Conservation (phyloP, 2,329 filamentous ascomycete species). For the Fusarium udum region DNA sequence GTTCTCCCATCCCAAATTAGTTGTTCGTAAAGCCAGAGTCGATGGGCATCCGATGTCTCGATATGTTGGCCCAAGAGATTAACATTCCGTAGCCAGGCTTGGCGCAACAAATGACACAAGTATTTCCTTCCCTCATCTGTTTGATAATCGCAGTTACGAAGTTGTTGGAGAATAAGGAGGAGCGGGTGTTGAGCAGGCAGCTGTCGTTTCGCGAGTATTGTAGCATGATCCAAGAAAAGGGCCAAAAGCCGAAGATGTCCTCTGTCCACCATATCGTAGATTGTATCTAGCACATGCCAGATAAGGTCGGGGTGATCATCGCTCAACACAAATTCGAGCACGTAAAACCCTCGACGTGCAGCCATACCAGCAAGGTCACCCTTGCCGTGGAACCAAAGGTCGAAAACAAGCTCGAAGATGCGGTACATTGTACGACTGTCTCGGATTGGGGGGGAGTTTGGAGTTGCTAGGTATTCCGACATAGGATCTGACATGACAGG, state of each 20-base stretch:
- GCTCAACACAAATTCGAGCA: conserved; percentile 49
- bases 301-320: conserved; percentile 51
- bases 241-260: conserved; percentile 48
- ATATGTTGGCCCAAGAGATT: conserved; percentile 47
- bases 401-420: conserved; percentile 51
- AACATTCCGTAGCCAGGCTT: conserved; percentile 52
- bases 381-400: conserved; percentile 49
- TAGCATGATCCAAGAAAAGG: conserved; percentile 49
- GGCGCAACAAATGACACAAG: conserved; percentile 47
- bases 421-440: conserved; percentile 54
- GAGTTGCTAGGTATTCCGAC: conserved; percentile 49
- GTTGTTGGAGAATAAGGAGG: conserved; percentile 46
- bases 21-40: conserved; percentile 52
- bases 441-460: conserved; percentile 49
- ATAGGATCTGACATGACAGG: conserved; percentile 46
- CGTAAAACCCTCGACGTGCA: conserved; percentile 49
- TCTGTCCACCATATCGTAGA: conserved; percentile 51
- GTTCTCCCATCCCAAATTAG: conserved; percentile 52
- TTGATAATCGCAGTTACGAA: conserved; percentile 46
- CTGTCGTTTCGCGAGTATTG: conserved; percentile 41
- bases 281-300: conserved; percentile 52
- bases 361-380: conserved; percentile 50
- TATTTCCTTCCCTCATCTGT: conserved; percentile 45
- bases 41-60: conserved; percentile 42
- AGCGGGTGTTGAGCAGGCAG: conserved; percentile 48